Evolutionary conservation across 2,329 filamentous ascomycete species (phyloP).

Genomic region (Fusarium sambucinum): DNA sequence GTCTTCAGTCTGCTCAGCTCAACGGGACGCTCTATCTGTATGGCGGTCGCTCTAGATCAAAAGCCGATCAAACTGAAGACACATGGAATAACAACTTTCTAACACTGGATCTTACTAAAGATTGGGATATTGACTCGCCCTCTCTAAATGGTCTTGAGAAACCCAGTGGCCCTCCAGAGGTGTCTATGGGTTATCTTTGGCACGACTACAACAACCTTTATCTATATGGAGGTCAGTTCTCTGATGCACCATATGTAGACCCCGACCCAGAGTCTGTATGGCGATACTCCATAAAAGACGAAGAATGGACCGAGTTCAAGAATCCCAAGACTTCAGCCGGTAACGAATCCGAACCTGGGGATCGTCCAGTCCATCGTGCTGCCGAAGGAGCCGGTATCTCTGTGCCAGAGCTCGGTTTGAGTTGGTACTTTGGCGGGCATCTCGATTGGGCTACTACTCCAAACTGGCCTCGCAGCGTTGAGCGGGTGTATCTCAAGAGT

Average conservation of each 20-base stretch:
- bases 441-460: slow-evolving; percentile 69
- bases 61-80: slow-evolving; percentile 68
- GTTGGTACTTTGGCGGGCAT: slow-evolving; percentile 85
- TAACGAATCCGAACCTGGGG: slow-evolving; percentile 68
- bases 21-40: slow-evolving; percentile 84
- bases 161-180: slow-evolving; percentile 76
- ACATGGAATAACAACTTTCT: slow-evolving; percentile 84
- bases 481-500: slow-evolving; percentile 77
- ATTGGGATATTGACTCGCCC: slow-evolving; percentile 76
- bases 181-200: slow-evolving; percentile 82
- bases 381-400: slow-evolving; percentile 80
- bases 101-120: slow-evolving; percentile 76
- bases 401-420: slow-evolving; percentile 75
- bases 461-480: slow-evolving; percentile 75
- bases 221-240: slow-evolving; percentile 81
- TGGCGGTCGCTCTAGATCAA: slow-evolving; percentile 73
- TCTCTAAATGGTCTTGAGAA: slow-evolving; percentile 70
- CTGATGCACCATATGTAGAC: slow-evolving; percentile 68
- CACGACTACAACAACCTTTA: slow-evolving; percentile 76
- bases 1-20: slow-evolving; percentile 75
- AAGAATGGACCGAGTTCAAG: slow-evolving; percentile 72
- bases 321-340: slow-evolving; percentile 73
- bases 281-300: slow-evolving; percentile 73
- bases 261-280: slow-evolving; percentile 74
- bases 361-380: slow-evolving; percentile 71